Evolutionary conservation across 805 yeast species (phyloP), one percentile per base, ranked within the genome.

Genomic region (Nakazawaea peltata): DNA sequence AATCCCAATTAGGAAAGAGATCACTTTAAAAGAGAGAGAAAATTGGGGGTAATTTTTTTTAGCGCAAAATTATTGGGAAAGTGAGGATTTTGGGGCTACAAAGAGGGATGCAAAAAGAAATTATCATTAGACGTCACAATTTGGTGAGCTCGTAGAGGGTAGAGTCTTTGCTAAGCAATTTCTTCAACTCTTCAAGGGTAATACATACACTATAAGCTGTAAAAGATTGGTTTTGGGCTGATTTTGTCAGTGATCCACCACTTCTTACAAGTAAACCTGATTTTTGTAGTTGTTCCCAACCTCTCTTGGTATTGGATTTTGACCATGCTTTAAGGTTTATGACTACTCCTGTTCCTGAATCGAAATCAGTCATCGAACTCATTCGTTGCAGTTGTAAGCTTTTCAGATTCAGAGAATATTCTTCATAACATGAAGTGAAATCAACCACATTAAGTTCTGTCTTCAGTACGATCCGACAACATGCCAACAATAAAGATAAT

Each of bases 391-490:
- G 49, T 37, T 71, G 69, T 38, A 65, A 54, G 0, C 49, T 42
- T 36, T 69, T 67, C 29, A 76, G 63, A 64, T 77, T 67, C 2
- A 58, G 61, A n/a, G 51, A 49, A 54, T 85, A 90, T 53, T 90
- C 97, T 22, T 76, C 77, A 52, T 77, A 81, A 0, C 79, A 81
- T 39, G 86, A 57, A 44, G 82, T 83, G 56, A 87, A 78, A 52
- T 85, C 88, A 14, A 84, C 69, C n/a, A 66, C 64, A 11, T 65
- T 74, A 17, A 73, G 55, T 15, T 71, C 77, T 19, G 66, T 65
- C 45, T 77, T 81, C 33, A 72, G 63, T 17, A 74, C 63, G 34
- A 79, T 77, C 30, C 97, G 64, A 0, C 94, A 84, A 0, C 88
- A 80, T 28, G 86, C 74, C 4, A 88, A 74, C 11, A 85, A 57